Base-by-base conservation (phyloP, 2,329 filamentous ascomycete species). In the Fusarium sp. region DNA sequence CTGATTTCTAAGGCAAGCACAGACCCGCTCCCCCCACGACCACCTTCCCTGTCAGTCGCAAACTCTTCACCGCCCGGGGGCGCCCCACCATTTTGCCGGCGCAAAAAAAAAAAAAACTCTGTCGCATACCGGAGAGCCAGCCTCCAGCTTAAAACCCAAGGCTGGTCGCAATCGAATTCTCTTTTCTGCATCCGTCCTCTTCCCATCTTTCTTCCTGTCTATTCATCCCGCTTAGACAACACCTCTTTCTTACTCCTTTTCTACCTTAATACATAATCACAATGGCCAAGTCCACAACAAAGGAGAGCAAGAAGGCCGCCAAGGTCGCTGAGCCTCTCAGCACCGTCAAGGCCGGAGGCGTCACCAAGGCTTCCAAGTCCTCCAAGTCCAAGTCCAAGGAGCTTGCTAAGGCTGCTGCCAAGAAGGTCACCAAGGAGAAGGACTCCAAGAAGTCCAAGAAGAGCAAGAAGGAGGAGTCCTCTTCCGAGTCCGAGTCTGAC, bases 221-320 rank as follows among this genome's bases (percentile, higher is more conserved):
- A 55, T 59, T 66, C 53, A 59, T 42, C 11, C 54, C 51, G 55
- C 64, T 59, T 60, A 64, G 51, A 62, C 58, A 25, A 47, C 57
- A 43, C 49, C 43, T 51, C 57, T 59, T 45, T 50, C 46, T 32
- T 46, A 42, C 42, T 47, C 59, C 32, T 30, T 51, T 56, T 61
- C 68, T 65, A 59, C 28, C 49, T 59, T 60, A 61, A 70, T 66
- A 73, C 57, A 73, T 56, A 69, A 62, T 81, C 79, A 85, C 73
- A 80, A 92, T 91, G 89, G 88, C 85, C 80, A 91, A 91, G 82
- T 82, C 85, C 58, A 92, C 91, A 84, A 86, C 90, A 78, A 83
- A 82, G 79, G 78, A 80, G 60, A 78, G 84, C 79, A 87, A 82
- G 79, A 78, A 85, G 79, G 84, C 81, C 72, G 84, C 81, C 72